Evolutionary conservation across 163 green algal species (phyloP), one percentile per base, ranked within the genome.

Genomic region (Scenedesmus sp.): DNA sequence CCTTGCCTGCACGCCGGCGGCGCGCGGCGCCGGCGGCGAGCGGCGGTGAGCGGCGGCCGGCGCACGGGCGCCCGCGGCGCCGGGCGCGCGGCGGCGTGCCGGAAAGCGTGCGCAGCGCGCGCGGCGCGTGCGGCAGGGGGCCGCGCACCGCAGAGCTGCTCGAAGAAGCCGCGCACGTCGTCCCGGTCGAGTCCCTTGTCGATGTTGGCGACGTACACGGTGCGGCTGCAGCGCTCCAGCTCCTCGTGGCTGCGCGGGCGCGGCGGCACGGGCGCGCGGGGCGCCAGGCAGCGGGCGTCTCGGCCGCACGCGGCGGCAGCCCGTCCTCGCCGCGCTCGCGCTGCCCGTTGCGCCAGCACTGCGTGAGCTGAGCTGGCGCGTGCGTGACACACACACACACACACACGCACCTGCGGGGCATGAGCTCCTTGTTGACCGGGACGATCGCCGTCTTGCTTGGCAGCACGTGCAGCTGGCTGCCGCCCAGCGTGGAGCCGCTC

Each of bases 361-460:
- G n/a, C n/a, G n/a, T n/a, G n/a, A n/a, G n/a, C n/a, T n/a, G n/a
- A n/a, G n/a, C n/a, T n/a, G n/a, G n/a, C n/a, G n/a, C n/a, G n/a
- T n/a, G n/a, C n/a, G n/a, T n/a, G n/a, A n/a, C n/a, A n/a, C n/a
- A n/a, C n/a, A n/a, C n/a, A n/a, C n/a, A n/a, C n/a, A n/a, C n/a
- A n/a, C n/a, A n/a, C n/a, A n/a, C n/a, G n/a, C 33, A 63, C 54
- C 54, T 63, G 51, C 67, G 51, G 1, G 95, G 95, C 85, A 99
- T 93, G 57, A 96, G 96, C 24, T 93, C 87, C 62, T 91, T 91
- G 82, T 96, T 98, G n/a, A 99, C 95, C 1, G 95, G 95, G n/a
- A 98, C 88, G 71, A 99, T 99, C 39, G 95, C 94, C 1, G 95
- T 99, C 83, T 96, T 98, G 60, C 89, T 96, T 9, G 91, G 94